Conservation (phyloP, 352 stramenopile species). For the Achlya hypogyna region DNA sequence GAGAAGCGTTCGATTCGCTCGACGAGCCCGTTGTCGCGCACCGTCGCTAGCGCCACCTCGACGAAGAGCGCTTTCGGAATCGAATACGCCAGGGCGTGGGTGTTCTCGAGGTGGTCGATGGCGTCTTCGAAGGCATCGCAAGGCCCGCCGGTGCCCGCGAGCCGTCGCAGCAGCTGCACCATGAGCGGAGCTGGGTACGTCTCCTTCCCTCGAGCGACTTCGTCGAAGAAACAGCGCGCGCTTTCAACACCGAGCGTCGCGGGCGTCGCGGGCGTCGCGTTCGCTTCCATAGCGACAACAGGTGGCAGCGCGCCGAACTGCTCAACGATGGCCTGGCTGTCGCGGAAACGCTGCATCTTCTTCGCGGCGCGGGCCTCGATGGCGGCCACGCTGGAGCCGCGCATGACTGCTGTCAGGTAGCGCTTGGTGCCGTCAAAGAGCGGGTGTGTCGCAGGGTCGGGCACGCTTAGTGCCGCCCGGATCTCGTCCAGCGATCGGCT, state of each 20-base stretch:
- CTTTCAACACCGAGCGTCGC: background rate
- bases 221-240: constrained; percentile 12
- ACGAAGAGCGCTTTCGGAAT: constrained; percentile 3
- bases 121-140: background rate
- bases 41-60: background rate
- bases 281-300: background rate
- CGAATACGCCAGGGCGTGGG: constrained; percentile 1
- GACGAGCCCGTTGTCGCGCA: background rate
- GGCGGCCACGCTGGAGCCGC: background rate
- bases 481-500: background rate
- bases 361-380: background rate
- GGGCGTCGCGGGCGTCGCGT: background rate
- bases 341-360: constrained; percentile 7
- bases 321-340: background rate
- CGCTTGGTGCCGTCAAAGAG: constrained; percentile 16
- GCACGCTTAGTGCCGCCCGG: background rate
- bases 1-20: background rate
- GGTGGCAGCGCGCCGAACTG: background rate
- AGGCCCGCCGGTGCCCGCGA: background rate
- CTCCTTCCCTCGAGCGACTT: background rate
- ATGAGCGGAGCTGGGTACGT: background rate
- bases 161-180: background rate
- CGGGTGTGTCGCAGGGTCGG: constrained; percentile 8
- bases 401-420: background rate
- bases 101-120: background rate